Evolutionary conservation across 768 basidiomycete species (phyloP).

Genomic region (Filobasidium floriforme): DNA sequence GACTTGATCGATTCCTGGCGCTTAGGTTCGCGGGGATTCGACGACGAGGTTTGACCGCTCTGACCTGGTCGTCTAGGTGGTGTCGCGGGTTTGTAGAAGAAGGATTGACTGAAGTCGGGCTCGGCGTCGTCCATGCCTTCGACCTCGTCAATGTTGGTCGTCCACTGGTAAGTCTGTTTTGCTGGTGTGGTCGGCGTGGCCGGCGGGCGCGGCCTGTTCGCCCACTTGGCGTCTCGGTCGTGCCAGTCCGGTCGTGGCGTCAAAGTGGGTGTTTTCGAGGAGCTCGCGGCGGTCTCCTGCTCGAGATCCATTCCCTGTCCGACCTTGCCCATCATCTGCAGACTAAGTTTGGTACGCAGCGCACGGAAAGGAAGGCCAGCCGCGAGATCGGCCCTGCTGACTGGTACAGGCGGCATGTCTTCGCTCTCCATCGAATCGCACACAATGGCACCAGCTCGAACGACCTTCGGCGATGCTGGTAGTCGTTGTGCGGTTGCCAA

Average conservation of each 20-base stretch:
- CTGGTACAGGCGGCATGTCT: constrained; percentile 38
- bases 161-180: constrained; percentile 10
- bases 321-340: constrained; percentile 9
- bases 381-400: neutral
- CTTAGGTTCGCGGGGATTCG: constrained; percentile 11
- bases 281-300: neutral
- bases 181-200: constrained; percentile 22
- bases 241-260: constrained; percentile 20
- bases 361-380: constrained; percentile 2
- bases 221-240: constrained; percentile 16
- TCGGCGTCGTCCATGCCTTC: constrained; percentile 9
- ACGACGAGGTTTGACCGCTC: neutral
- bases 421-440: constrained; percentile 39
- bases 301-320: constrained; percentile 1
- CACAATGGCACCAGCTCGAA: constrained; percentile 32
- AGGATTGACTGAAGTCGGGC: constrained; percentile 41
- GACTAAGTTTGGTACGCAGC: constrained; percentile 21
- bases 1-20: constrained; percentile 40
- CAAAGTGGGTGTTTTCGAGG: constrained; percentile 5
- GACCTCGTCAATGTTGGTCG: constrained; percentile 13
- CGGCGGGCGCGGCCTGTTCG: constrained; percentile 6
- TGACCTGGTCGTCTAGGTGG: constrained; percentile 27
- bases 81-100: constrained; percentile 43
- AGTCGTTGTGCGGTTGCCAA: constrained; percentile 18
- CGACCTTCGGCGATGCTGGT: constrained; percentile 32